These are phyloP conservation scores for Podosphaera xanthii DNA, from an alignment of 2,329 filamentous ascomycete genomes.

Conservation along the genomic window DNA sequence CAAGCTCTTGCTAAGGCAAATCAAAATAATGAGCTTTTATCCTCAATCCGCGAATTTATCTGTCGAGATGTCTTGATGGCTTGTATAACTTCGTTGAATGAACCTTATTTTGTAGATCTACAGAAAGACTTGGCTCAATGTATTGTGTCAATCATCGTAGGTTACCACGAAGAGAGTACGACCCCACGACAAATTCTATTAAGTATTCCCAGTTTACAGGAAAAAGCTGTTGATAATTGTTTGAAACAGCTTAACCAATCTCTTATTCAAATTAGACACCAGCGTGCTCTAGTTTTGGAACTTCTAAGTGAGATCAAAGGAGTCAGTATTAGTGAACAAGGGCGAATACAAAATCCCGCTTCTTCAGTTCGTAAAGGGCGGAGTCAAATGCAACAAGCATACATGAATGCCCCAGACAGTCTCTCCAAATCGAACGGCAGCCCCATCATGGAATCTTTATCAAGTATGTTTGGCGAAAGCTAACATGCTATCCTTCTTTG, in stretches of 20 bases:
- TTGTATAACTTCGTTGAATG: conserved; percentile 74
- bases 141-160: conserved; percentile 64
- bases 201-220: conserved; percentile 53
- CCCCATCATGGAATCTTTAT: conserved; percentile 14
- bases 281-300: conserved; percentile 62
- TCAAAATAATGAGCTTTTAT: conserved; percentile 21
- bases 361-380: conserved; percentile 20
- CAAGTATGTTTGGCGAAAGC: conserved; percentile 13
- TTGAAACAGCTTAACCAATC: conserved; percentile 36
- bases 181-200: conserved; percentile 59
- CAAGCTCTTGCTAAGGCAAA: conserved; percentile 13
- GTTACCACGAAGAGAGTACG: conserved; percentile 45
- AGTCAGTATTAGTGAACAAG: conserved; percentile 80
- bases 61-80: conserved; percentile 73
- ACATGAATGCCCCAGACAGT: conserved; percentile 29
- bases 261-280: conserved; percentile 42
- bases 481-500: background rate
- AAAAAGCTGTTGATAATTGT: conserved; percentile 40
- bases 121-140: conserved; percentile 78
- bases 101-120: conserved; percentile 88
- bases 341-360: conserved; percentile 42
- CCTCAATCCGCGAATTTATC: conserved; percentile 70
- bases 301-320: conserved; percentile 71
- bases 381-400: conserved; percentile 41
- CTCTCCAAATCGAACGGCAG: conserved; percentile 4